Conservation (phyloP, 192 early-diverging fungal species). For the Gaertneriomyces semiglobifer region DNA sequence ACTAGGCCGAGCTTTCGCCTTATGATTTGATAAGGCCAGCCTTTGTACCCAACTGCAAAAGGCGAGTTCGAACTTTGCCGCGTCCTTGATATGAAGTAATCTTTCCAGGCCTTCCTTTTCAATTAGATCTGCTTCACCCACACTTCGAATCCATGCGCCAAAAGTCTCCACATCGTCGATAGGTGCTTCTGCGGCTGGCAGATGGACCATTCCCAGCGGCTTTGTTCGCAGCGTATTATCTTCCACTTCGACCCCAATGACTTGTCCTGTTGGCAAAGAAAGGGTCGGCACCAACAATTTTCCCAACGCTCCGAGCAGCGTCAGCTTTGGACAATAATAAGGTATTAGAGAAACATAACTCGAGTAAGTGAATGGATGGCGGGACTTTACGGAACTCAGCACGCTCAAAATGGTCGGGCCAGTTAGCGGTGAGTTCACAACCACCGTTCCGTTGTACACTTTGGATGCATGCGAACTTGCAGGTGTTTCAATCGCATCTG, state of each 20-base stretch:
- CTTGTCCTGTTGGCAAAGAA: neutral
- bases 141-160: too few relatives aligned
- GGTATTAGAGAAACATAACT: slow-evolving; percentile 10
- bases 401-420: slow-evolving; percentile 14
- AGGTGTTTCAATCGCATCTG: neutral
- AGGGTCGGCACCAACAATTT: slow-evolving; percentile 12
- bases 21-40: neutral
- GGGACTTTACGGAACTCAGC: neutral
- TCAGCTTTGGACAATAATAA: slow-evolving; percentile 21
- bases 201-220: slow-evolving; percentile 20
- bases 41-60: slow-evolving; percentile 27
- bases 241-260: slow-evolving; percentile 10
- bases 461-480: neutral
- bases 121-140: too few relatives aligned
- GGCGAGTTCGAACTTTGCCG: neutral
- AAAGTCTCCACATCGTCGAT: too few relatives aligned
- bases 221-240: slow-evolving; percentile 2
- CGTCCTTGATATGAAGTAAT: neutral
- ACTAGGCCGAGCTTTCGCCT: too few relatives aligned
- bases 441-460: neutral
- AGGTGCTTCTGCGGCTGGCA: too few relatives aligned
- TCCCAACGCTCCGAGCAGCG: slow-evolving; percentile 17
- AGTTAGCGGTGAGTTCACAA: slow-evolving; percentile 11
- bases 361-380: slow-evolving; percentile 12
- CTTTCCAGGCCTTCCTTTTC: too few relatives aligned